A percentile compares a stretch with the other conserved stretches of the same genome.
These are phyloP conservation scores for Mallotus japonicus DNA, from an alignment of 441 rosid species.

Conservation along the genomic window DNA sequence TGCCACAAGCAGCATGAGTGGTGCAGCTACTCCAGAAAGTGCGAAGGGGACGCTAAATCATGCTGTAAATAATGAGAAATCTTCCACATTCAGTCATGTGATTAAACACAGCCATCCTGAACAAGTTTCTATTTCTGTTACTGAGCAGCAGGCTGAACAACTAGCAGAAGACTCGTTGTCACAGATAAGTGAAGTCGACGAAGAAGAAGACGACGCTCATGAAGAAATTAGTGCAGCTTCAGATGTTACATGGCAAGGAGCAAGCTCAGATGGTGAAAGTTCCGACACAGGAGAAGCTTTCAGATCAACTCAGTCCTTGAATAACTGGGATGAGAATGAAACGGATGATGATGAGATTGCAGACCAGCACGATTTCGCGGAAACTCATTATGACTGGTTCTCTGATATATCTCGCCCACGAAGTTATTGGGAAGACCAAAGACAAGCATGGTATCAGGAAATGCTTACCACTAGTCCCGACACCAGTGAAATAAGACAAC, in stretches of 20 bases:
- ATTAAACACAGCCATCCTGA: not conserved
- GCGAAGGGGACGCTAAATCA: slow-evolving; percentile 17
- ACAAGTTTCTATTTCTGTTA: slow-evolving; percentile 1
- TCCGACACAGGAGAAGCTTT: slow-evolving; percentile 26
- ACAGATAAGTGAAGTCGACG: slow-evolving; percentile 10
- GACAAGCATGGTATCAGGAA: slow-evolving; percentile 71
- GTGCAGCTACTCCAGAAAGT: slow-evolving; percentile 14
- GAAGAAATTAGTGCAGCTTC: slow-evolving; percentile 22
- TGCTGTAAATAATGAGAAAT: slow-evolving; percentile 14
- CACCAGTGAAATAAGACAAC: slow-evolving; percentile 60
- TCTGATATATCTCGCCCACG: slow-evolving; percentile 71
- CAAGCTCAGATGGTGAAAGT: slow-evolving; percentile 7
- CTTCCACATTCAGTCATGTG: slow-evolving; percentile 17
- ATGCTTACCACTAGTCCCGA: slow-evolving; percentile 50
- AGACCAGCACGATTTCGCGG: slow-evolving; percentile 29
- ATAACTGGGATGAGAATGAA: slow-evolving; percentile 36
- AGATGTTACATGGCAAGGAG: slow-evolving; percentile 24
- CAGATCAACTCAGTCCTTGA: slow-evolving; percentile 30
- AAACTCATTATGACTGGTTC: slow-evolving; percentile 54
- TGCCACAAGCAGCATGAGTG: slow-evolving; percentile 22
- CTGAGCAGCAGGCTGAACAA: slow-evolving; percentile 5
- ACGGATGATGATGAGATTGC: slow-evolving; percentile 35
- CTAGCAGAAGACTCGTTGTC: not conserved
- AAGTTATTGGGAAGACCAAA: slow-evolving; percentile 81
- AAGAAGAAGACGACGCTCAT: slow-evolving; percentile 11